Conservation (phyloP, 2,329 filamentous ascomycete genomes). For the Colletotrichum sp. region DNA sequence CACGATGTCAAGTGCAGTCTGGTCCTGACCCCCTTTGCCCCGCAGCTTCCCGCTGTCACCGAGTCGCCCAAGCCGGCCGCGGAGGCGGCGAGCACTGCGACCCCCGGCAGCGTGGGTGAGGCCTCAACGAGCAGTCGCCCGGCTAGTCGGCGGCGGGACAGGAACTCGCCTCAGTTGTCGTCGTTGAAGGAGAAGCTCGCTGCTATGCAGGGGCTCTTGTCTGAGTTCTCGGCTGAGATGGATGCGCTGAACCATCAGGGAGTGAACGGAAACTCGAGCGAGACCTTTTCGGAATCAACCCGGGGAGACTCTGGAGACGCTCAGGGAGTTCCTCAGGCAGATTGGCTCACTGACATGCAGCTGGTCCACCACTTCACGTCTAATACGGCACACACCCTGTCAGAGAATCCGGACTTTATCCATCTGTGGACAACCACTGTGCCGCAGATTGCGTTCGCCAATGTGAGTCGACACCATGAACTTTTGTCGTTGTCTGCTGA, state of each 20-base stretch:
- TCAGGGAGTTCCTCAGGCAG: not conserved
- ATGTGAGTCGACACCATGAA: not conserved
- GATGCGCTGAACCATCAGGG: not conserved
- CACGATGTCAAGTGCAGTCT: conserved; percentile 18
- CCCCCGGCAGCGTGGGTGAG: conserved; percentile 1
- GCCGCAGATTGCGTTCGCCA: conserved; percentile 6
- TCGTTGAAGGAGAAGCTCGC: conserved; percentile 10
- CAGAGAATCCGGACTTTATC: conserved; percentile 10
- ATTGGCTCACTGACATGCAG: conserved; percentile 14
- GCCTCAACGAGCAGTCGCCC: conserved; percentile 4
- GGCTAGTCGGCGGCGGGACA: not conserved
- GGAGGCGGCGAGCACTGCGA: conserved; percentile 3
- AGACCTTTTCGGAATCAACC: not conserved
- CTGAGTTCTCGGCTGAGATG: conserved; percentile 8
- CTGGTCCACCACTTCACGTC: conserved; percentile 13
- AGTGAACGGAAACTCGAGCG: not conserved
- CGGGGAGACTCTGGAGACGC: not conserved
- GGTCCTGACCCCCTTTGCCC: not conserved
- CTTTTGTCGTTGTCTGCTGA: not conserved
- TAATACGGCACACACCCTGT: conserved; percentile 3
- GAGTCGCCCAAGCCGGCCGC: conserved; percentile 3
- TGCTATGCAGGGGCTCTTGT: conserved; percentile 7
- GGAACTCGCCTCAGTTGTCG: not conserved
- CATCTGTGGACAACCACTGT: conserved; percentile 15
- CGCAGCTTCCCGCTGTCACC: not conserved